Conservation (phyloP, 2,329 filamentous ascomycete genomes). For the Diaporthe sp. region DNA sequence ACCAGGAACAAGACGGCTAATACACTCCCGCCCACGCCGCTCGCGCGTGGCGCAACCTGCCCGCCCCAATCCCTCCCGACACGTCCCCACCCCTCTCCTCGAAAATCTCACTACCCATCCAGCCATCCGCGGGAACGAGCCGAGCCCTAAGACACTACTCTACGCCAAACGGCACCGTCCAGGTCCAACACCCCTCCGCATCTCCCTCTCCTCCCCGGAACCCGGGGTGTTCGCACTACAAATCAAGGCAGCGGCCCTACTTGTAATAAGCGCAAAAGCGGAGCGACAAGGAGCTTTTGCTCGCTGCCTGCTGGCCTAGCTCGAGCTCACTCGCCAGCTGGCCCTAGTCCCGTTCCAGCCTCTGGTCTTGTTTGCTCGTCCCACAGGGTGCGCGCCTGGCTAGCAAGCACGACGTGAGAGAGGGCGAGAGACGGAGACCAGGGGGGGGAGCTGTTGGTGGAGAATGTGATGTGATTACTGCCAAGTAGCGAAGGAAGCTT, state of each 20-base stretch:
- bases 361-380: background rate
- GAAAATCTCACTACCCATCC: constrained; percentile 1
- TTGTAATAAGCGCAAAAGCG: constrained; percentile 3
- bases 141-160: constrained; percentile 27
- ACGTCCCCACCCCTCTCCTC: background rate
- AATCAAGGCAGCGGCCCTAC: constrained; percentile 14
- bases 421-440: background rate
- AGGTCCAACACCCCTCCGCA: background rate
- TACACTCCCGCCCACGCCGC: background rate
- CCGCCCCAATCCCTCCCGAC: background rate
- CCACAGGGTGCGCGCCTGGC: background rate
- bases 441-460: background rate
- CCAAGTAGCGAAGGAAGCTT: constrained; percentile 26
- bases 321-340: constrained; percentile 27
- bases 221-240: constrained; percentile 15
- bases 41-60: constrained; percentile 12
- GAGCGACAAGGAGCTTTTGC: background rate
- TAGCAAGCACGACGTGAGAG: background rate
- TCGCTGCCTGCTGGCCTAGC: background rate
- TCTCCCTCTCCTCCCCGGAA: background rate
- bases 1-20: constrained; percentile 28
- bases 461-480: constrained; percentile 19
- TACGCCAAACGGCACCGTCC: constrained; percentile 11
- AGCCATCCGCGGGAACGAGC: constrained; percentile 22
- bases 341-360: constrained; percentile 16